These are phyloP conservation scores for Solanum habrochaites DNA, from an alignment of 257 asterid genomes.

Conservation along the genomic window DNA sequence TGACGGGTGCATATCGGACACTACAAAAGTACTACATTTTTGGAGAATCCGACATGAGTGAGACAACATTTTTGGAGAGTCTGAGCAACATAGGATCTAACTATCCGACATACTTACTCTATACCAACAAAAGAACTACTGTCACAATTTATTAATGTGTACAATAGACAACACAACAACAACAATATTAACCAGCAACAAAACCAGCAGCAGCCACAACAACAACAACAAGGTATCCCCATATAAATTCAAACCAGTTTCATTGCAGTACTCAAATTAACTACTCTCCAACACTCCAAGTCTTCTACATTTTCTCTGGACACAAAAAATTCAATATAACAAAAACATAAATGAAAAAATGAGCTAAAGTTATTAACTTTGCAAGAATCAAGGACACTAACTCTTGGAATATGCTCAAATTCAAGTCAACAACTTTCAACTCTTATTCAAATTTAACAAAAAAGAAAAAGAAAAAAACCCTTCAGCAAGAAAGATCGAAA, in stretches of 20 bases:
- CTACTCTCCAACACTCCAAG: not conserved
- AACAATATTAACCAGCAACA: not conserved
- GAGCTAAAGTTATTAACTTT: not conserved
- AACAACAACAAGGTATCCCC: not conserved
- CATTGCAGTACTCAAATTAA: not conserved
- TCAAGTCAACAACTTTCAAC: constrained; percentile 2
- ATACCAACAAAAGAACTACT: not conserved
- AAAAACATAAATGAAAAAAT: not conserved
- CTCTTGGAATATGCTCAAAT: not conserved
- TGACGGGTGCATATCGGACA: not conserved
- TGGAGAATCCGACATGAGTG: not conserved
- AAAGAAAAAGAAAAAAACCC: not conserved
- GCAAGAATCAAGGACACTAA: not conserved
- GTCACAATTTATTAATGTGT: not conserved
- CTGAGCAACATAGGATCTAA: not conserved
- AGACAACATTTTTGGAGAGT: not conserved
- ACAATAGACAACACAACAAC: not conserved
- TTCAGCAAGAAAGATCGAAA: not conserved
- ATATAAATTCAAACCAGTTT: not conserved
- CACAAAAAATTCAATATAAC: not conserved
- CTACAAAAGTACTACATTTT: not conserved
- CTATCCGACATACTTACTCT: not conserved
- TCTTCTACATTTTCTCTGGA: not conserved
- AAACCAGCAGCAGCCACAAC: not conserved
- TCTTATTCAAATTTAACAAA: not conserved